Conservation (phyloP, 371 early-diverging fungal genomes). For the Mucor velutinosus region DNA sequence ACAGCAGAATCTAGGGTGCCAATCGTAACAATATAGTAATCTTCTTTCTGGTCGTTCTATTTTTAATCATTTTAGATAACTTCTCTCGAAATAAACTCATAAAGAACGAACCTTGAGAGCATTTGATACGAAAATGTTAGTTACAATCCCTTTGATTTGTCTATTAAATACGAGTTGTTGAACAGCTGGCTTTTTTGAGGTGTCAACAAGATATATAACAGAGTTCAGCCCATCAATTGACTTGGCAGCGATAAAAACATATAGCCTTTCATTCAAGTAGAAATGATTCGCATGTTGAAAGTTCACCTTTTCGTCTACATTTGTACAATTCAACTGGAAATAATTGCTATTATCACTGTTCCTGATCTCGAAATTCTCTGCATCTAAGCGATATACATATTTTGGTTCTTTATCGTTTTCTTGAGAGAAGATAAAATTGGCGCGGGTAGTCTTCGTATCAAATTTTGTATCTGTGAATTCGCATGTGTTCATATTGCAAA, state of each 20-base stretch:
- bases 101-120: background rate
- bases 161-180: background rate
- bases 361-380: background rate
- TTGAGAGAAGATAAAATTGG: background rate
- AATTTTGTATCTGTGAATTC: background rate
- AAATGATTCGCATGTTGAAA: conserved; percentile 1
- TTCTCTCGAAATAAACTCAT: background rate
- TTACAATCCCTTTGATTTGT: background rate
- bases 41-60: background rate
- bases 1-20: conserved; percentile 19
- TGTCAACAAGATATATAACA: conserved; percentile 5
- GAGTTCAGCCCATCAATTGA: background rate
- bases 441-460: background rate
- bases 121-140: conserved; percentile 6
- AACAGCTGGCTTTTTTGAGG: background rate
- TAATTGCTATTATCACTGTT: background rate
- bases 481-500: background rate
- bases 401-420: background rate
- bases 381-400: background rate
- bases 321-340: background rate
- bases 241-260: background rate
- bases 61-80: background rate
- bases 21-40: conserved; percentile 9
- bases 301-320: background rate
- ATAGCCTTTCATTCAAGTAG: background rate